Conservation (phyloP, 306 rosid genomes). For the Acmispon strigosus region DNA sequence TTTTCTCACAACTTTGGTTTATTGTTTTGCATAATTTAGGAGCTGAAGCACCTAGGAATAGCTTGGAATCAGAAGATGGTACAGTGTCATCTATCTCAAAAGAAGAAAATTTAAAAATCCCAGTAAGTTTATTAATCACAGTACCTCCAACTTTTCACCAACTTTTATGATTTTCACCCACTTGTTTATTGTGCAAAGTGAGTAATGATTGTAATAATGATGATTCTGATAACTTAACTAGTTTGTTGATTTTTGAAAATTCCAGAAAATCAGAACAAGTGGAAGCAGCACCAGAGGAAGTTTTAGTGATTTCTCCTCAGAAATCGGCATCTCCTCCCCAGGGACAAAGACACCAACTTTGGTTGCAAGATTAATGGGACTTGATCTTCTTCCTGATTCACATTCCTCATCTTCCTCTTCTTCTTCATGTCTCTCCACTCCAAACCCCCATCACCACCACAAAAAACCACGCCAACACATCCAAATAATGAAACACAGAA, state of each 20-base stretch:
- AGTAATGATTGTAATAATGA: slow-evolving; percentile 19
- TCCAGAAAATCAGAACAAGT: slow-evolving; percentile 64
- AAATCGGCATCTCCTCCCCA: slow-evolving; percentile 65
- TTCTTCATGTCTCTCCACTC: slow-evolving; percentile 32
- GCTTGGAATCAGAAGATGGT: slow-evolving; percentile 71
- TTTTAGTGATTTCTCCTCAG: slow-evolving; percentile 42
- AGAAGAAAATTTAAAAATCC: slow-evolving; percentile 47
- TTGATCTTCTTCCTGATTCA: slow-evolving; percentile 83
- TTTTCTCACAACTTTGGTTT: background rate
- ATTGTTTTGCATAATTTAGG: slow-evolving; percentile 41
- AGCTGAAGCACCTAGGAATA: slow-evolving; percentile 73
- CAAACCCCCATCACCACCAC: slow-evolving; percentile 20
- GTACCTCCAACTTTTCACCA: slow-evolving; percentile 1
- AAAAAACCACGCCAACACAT: slow-evolving; percentile 23
- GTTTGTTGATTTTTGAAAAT: slow-evolving; percentile 18
- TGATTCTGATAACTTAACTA: background rate
- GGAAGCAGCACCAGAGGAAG: slow-evolving; percentile 25
- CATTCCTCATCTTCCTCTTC: slow-evolving; percentile 36
- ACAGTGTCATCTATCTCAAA: slow-evolving; percentile 39
- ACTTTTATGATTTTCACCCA: background rate
- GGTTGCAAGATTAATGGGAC: slow-evolving; percentile 96
- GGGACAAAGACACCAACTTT: slow-evolving; percentile 80
- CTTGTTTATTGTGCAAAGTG: slow-evolving; percentile 13
- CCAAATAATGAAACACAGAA: slow-evolving; percentile 32
- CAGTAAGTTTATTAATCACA: slow-evolving; percentile 50